These are phyloP conservation scores for Pyrenophora graminea DNA, from an alignment of 2,329 filamentous ascomycete species.

Conservation along the genomic window DNA sequence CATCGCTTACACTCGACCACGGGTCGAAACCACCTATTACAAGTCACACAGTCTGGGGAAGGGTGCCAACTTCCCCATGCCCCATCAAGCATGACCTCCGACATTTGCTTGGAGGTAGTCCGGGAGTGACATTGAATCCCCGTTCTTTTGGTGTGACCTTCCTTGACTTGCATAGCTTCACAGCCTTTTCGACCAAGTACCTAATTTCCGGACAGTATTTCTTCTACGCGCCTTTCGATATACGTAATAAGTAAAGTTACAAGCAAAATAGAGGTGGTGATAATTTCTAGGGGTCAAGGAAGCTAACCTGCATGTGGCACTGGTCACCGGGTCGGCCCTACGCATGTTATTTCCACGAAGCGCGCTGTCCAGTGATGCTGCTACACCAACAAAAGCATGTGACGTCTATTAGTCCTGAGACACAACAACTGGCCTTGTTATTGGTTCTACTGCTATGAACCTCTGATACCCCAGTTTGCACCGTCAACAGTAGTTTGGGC, in stretches of 20 bases:
- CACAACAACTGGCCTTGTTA: conserved; percentile 5
- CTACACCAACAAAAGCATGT: conserved; percentile 31
- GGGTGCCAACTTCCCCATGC: conserved; percentile 1
- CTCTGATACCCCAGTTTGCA: conserved; percentile 5
- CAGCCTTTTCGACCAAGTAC: not conserved
- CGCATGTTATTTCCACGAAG: conserved; percentile 24
- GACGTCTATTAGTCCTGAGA: conserved; percentile 20
- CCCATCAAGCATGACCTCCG: not conserved
- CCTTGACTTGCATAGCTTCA: not conserved
- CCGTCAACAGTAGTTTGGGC: conserved; percentile 4
- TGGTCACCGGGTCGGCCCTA: conserved; percentile 40
- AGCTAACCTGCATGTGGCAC: conserved; percentile 31
- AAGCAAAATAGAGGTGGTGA: conserved; percentile 1
- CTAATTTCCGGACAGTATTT: not conserved
- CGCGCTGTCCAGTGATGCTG: conserved; percentile 22
- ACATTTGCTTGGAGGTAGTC: not conserved
- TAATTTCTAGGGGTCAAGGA: conserved; percentile 13
- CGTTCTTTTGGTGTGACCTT: not conserved
- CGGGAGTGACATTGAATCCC: not conserved
- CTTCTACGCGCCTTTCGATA: not conserved
- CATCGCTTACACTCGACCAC: conserved; percentile 8
- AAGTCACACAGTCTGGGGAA: conserved; percentile 13
- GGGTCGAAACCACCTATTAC: conserved; percentile 6
- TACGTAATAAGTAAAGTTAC: not conserved
- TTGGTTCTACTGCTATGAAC: conserved; percentile 3